These are phyloP conservation scores for Insectozyma bohioensis DNA, from an alignment of 1,139 yeast genomes.

Conservation along the genomic window DNA sequence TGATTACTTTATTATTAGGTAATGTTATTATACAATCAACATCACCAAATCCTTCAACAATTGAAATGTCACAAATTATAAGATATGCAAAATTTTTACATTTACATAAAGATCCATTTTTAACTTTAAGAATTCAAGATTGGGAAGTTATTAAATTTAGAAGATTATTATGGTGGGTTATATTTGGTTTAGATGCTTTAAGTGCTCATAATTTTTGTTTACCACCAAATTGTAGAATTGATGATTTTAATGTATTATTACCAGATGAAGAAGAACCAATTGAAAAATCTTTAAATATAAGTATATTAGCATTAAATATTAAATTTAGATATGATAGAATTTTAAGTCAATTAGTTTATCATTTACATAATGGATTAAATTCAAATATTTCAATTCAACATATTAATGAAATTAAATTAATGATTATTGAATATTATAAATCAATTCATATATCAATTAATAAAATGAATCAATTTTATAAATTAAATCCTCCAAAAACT, in stretches of 20 bases:
- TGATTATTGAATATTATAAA: constrained; percentile 50
- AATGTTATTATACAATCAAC: constrained; percentile 56
- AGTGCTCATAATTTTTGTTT: constrained; percentile 58
- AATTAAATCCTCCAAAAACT: constrained; percentile 27
- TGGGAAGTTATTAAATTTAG: constrained; percentile 50
- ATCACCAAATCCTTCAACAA: constrained; percentile 54
- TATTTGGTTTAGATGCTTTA: constrained; percentile 57
- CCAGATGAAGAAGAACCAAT: constrained; percentile 50
- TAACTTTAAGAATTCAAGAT: constrained; percentile 48
- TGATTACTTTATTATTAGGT: constrained; percentile 47
- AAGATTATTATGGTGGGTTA: constrained; percentile 65
- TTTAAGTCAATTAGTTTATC: constrained; percentile 50
- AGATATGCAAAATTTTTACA: constrained; percentile 57
- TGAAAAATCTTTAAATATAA: constrained; percentile 31
- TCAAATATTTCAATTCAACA: constrained; percentile 37
- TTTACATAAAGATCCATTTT: constrained; percentile 58
- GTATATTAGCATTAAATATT: constrained; percentile 48
- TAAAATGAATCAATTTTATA: constrained; percentile 25
- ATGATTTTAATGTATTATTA: constrained; percentile 56
- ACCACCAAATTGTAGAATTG: constrained; percentile 54
- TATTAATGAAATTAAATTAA: constrained; percentile 43
- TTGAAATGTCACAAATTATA: constrained; percentile 50
- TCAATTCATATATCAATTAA: constrained; percentile 48
- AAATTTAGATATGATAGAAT: constrained; percentile 54
- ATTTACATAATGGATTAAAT: constrained; percentile 40